Conservation (phyloP, 2,329 filamentous ascomycete species). For the Lachnum nothofagi region DNA sequence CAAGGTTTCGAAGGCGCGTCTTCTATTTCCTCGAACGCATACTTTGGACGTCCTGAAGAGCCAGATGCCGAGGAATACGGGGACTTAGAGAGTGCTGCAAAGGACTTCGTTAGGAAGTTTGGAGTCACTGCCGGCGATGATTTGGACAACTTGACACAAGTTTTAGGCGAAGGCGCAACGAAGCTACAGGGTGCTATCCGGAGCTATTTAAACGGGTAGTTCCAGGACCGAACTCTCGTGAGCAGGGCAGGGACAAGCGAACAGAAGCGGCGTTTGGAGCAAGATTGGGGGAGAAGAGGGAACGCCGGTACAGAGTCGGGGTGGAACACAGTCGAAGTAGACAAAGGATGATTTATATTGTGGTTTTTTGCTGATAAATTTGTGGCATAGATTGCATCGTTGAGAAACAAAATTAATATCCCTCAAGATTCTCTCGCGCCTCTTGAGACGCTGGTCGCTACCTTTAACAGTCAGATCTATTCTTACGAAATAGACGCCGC, state of each 20-base stretch:
- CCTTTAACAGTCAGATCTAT: not conserved
- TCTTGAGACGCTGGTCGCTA: not conserved
- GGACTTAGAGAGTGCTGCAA: conserved; percentile 86
- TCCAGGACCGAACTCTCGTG: not conserved
- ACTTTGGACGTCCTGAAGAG: conserved; percentile 90
- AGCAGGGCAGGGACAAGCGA: not conserved
- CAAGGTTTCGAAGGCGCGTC: conserved; percentile 90
- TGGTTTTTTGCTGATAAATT: conserved; percentile 2
- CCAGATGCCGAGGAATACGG: conserved; percentile 75
- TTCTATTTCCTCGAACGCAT: conserved; percentile 91
- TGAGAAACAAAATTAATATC: not conserved
- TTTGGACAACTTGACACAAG: conserved; percentile 78
- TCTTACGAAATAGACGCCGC: not conserved
- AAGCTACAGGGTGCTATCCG: conserved; percentile 74
- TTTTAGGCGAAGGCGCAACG: conserved; percentile 78
- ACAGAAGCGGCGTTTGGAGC: conserved; percentile 1
- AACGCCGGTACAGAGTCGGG: not conserved
- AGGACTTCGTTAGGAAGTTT: conserved; percentile 92
- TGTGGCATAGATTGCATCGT: conserved; percentile 23
- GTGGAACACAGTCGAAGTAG: not conserved
- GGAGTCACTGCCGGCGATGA: conserved; percentile 95
- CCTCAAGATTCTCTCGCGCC: not conserved
- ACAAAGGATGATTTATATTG: not conserved
- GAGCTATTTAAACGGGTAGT: conserved; percentile 56
- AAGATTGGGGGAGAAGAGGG: conserved; percentile 12